These are phyloP conservation scores for Cladosporium sp. DNA, from an alignment of 2,329 filamentous ascomycete species.

Conservation along the genomic window DNA sequence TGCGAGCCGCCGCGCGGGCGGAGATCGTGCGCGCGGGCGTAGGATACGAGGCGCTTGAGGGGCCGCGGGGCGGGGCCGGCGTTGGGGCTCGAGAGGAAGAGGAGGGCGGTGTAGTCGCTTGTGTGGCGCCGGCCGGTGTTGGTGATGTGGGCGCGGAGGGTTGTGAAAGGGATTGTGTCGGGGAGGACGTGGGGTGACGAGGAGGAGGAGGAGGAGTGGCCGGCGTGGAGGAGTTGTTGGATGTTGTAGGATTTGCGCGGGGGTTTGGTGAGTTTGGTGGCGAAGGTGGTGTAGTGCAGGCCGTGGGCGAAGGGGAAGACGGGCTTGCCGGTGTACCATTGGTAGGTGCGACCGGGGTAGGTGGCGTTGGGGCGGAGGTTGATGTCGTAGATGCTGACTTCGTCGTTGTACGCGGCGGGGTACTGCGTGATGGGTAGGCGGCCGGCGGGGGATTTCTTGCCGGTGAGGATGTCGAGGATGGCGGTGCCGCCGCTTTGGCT, in stretches of 20 bases:
- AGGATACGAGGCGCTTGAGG: constrained; percentile 36
- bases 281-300: constrained; percentile 40
- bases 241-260: constrained; percentile 30
- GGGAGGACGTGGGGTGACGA: not conserved
- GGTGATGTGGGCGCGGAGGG: constrained; percentile 31
- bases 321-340: constrained; percentile 36
- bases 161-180: constrained; percentile 13
- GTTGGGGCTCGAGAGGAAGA: constrained; percentile 33
- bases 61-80: constrained; percentile 38
- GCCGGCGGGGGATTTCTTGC: constrained; percentile 35
- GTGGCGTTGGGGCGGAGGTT: constrained; percentile 31
- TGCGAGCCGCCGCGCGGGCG: constrained; percentile 13
- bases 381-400: constrained; percentile 19
- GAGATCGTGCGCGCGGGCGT: constrained; percentile 17
- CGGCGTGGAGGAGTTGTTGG: constrained; percentile 23
- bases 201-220: not conserved
- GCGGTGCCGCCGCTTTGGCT: constrained; percentile 39
- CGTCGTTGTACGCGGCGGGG: constrained; percentile 33
- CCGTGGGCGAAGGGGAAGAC: constrained; percentile 40
- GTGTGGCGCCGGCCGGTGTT: constrained; percentile 30
- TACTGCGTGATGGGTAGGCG: constrained; percentile 34
- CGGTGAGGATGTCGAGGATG: constrained; percentile 37
- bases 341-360: constrained; percentile 39
- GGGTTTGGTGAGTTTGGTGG: constrained; percentile 13
- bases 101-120: constrained; percentile 38